Percentiles rank a stretch among this genome's conserved stretches.
These are phyloP conservation scores for Hypoxylon sp. DNA, from an alignment of 2,329 filamentous ascomycete genomes.

Conservation along the genomic window DNA sequence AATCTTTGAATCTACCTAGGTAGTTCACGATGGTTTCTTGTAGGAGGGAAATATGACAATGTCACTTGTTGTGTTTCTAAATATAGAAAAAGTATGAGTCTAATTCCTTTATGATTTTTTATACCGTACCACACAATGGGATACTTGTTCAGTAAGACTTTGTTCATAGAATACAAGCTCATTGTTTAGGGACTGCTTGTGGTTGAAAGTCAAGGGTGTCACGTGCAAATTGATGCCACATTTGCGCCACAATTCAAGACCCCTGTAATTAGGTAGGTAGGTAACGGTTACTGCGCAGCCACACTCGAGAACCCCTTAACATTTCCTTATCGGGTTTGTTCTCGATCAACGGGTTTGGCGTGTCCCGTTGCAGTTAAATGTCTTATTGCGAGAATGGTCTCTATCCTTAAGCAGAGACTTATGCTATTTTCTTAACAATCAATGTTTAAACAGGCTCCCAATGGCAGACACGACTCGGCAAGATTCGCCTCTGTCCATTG, in stretches of 20 bases:
- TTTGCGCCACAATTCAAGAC: conserved; percentile 6
- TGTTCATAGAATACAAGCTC: background rate
- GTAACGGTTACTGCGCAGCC: background rate
- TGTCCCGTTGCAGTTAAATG: background rate
- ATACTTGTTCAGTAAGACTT: background rate
- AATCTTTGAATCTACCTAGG: background rate
- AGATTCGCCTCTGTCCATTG: conserved; percentile 63
- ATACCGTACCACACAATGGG: background rate
- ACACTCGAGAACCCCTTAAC: background rate
- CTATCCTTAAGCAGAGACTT: background rate
- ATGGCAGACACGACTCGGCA: conserved; percentile 49
- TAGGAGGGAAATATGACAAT: background rate
- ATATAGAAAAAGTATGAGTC: background rate
- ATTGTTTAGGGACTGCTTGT: background rate
- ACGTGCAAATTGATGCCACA: conserved; percentile 26
- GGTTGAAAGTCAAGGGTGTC: conserved; percentile 30
- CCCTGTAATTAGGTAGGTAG: background rate
- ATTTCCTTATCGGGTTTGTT: background rate
- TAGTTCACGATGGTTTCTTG: background rate
- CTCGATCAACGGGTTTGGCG: background rate
- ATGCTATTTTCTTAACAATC: background rate
- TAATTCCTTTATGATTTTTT: background rate
- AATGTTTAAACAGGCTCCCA: conserved; percentile 22
- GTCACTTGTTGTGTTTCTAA: background rate
- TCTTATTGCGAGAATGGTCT: background rate